Evolutionary conservation across 805 yeast genomes (phyloP).

Genomic region (Candida sphagnicola): DNA sequence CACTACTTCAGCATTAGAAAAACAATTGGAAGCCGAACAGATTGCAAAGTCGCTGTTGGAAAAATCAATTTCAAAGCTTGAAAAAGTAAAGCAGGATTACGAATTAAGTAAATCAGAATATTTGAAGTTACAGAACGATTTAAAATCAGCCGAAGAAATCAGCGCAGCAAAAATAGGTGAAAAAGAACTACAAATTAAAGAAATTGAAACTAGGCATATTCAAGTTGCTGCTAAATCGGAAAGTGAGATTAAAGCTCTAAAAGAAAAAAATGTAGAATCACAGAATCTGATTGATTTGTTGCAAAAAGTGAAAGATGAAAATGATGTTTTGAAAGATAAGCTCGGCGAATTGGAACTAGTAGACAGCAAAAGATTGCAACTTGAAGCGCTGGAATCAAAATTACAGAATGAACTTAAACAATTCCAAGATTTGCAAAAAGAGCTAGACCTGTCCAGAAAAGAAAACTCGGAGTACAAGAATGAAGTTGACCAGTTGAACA

Average conservation of each 20-base stretch:
- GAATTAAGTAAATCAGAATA: not conserved
- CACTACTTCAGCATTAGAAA: not conserved
- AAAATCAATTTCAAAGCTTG: not conserved
- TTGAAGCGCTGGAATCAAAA: not conserved
- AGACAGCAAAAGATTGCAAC: not conserved
- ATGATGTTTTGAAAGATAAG: not conserved
- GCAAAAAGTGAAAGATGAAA: not conserved
- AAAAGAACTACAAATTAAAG: not conserved
- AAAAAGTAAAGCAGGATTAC: not conserved
- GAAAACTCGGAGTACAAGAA: not conserved
- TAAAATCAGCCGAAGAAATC: not conserved
- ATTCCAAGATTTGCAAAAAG: not conserved
- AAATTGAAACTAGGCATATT: not conserved
- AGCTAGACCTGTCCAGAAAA: not conserved
- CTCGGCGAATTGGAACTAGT: not conserved
- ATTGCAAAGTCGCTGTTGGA: not conserved
- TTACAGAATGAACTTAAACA: not conserved
- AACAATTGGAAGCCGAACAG: not conserved
- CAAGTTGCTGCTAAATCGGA: not conserved
- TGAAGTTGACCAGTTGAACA: constrained; percentile 3
- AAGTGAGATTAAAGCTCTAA: not conserved
- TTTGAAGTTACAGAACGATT: not conserved
- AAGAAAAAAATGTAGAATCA: not conserved
- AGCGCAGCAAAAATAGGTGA: not conserved
- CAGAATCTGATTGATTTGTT: not conserved